Evolutionary conservation across 352 stramenopile genomes (phyloP).

Genomic region (Phytopythium mirpurense): DNA sequence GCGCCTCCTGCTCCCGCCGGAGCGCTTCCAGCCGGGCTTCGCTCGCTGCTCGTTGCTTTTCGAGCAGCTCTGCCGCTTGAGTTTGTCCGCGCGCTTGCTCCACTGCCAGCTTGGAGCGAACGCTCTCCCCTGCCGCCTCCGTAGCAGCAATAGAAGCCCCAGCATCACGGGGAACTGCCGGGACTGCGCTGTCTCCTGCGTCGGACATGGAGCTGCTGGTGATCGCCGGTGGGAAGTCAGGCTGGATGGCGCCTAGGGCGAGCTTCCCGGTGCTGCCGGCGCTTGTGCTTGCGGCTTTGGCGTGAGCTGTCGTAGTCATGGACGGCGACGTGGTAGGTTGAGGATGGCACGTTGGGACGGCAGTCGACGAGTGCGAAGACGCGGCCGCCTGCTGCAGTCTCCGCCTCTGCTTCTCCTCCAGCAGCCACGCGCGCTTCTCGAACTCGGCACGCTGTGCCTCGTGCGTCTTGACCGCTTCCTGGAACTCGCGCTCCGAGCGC

Average conservation of each 20-base stretch:
- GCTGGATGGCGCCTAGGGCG: not conserved
- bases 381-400: not conserved
- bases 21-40: slow-evolving; percentile 52
- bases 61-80: slow-evolving; percentile 37
- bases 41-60: slow-evolving; percentile 38
- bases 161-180: not conserved
- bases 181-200: too few relatives aligned
- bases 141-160: not conserved
- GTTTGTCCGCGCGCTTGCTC: slow-evolving; percentile 35
- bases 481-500: slow-evolving; percentile 36
- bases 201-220: not conserved
- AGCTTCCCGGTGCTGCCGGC: not conserved
- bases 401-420: slow-evolving; percentile 12
- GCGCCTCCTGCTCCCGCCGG: slow-evolving; percentile 55
- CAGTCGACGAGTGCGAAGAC: not conserved
- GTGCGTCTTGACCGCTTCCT: slow-evolving; percentile 32
- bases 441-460: slow-evolving; percentile 30
- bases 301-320: too few relatives aligned
- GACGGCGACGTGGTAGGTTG: too few relatives aligned
- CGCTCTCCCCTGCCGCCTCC: slow-evolving; percentile 25
- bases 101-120: slow-evolving; percentile 31
- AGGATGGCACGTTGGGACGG: not conserved
- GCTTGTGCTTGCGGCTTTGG: too few relatives aligned
- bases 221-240: not conserved
- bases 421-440: slow-evolving; percentile 27